Percentiles rank a stretch among this genome's conserved stretches.
These are phyloP conservation scores for Neofusicoccum ribis DNA, from an alignment of 2,329 filamentous ascomycete species.

Conservation along the genomic window DNA sequence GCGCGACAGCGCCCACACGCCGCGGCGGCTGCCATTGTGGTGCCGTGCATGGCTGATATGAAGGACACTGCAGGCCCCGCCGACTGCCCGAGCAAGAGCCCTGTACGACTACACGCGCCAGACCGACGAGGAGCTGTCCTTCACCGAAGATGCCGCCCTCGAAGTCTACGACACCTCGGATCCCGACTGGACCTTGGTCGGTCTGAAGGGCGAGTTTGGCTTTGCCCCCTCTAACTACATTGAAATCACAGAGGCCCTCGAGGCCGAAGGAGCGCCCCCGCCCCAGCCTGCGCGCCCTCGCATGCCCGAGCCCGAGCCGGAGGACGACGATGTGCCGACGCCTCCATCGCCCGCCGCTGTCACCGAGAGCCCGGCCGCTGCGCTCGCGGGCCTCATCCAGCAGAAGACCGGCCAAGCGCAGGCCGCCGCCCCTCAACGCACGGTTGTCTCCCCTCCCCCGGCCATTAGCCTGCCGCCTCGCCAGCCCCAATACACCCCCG, in stretches of 20 bases:
- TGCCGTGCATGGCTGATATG: not conserved
- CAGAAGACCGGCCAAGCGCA: slow-evolving; percentile 71
- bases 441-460: slow-evolving; percentile 44
- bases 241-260: slow-evolving; percentile 60
- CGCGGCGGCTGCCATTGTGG: slow-evolving; percentile 6
- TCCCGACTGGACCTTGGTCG: slow-evolving; percentile 94
- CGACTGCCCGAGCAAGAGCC: slow-evolving; percentile 74
- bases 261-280: slow-evolving; percentile 46
- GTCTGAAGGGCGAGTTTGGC: slow-evolving; percentile 79
- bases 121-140: slow-evolving; percentile 96
- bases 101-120: slow-evolving; percentile 97
- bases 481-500: slow-evolving; percentile 60
- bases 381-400: slow-evolving; percentile 55
- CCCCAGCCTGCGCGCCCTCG: slow-evolving; percentile 41
- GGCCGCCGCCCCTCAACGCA: slow-evolving; percentile 20
- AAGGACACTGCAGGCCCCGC: slow-evolving; percentile 56
- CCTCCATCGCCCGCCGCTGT: slow-evolving; percentile 45
- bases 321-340: slow-evolving; percentile 43
- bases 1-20: not conserved
- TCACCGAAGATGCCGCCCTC: slow-evolving; percentile 81
- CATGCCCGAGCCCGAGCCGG: slow-evolving; percentile 46
- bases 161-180: slow-evolving; percentile 88
- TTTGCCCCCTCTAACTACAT: slow-evolving; percentile 98
- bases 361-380: slow-evolving; percentile 59
- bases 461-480: slow-evolving; percentile 50